A percentile compares a stretch with the other conserved stretches of the same genome.
These are phyloP conservation scores for Aspergillus ochraceus DNA, from an alignment of 2,329 filamentous ascomycete genomes.

Conservation along the genomic window DNA sequence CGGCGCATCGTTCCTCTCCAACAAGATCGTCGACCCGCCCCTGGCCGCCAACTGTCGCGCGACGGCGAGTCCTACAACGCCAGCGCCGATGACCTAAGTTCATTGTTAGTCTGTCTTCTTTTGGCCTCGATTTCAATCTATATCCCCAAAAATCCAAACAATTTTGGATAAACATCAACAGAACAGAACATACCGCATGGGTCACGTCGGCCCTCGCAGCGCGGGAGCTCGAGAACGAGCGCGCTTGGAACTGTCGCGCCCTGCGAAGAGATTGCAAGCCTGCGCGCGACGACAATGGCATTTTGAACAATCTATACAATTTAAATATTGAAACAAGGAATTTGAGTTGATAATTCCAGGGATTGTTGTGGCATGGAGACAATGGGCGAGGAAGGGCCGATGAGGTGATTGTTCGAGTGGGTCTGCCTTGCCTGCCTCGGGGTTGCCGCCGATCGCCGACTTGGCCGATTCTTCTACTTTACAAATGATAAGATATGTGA, in stretches of 20 bases:
- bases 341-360: not conserved
- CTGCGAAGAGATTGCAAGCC: slow-evolving; percentile 10
- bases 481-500: too few relatives aligned
- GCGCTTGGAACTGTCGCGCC: slow-evolving; percentile 17
- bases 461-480: not conserved
- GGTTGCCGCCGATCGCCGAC: not conserved
- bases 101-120: not conserved
- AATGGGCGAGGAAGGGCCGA: not conserved
- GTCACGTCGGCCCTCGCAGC: slow-evolving; percentile 58
- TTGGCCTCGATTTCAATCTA: not conserved
- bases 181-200: slow-evolving; percentile 51
- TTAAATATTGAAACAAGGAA: not conserved
- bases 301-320: not conserved
- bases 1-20: slow-evolving; percentile 73
- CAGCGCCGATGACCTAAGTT: slow-evolving; percentile 62
- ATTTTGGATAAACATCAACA: not conserved
- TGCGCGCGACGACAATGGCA: slow-evolving; percentile 1
- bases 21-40: slow-evolving; percentile 67
- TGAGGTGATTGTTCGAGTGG: not conserved
- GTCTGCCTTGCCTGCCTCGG: not conserved
- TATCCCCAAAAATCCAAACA: not conserved
- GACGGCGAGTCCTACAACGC: slow-evolving; percentile 77
- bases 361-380: not conserved
- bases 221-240: slow-evolving; percentile 46
- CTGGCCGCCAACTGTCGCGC: slow-evolving; percentile 68